Conservation (phyloP, 306 rosid genomes). For the Cucumis melo region DNA sequence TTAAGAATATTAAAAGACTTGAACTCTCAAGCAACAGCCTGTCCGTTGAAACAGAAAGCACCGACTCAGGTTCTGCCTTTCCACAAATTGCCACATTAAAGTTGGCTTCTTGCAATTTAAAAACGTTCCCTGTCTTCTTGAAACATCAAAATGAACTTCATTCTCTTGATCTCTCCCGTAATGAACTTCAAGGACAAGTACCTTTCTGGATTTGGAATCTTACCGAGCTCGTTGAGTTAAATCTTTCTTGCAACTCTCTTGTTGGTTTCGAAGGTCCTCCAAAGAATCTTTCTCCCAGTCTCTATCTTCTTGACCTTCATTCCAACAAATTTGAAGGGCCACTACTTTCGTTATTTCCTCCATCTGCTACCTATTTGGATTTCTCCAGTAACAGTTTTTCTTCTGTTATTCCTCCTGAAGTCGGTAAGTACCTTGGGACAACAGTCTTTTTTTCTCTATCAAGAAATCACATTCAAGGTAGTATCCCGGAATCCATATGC, state of each 20-base stretch:
- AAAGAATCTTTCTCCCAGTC: not conserved
- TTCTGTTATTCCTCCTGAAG: too few relatives aligned
- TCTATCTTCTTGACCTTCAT: slow-evolving; percentile 20
- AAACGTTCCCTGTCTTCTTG: not conserved
- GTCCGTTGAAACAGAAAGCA: not conserved
- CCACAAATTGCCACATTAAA: slow-evolving; percentile 2
- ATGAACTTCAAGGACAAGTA: slow-evolving; percentile 12
- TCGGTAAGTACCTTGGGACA: too few relatives aligned
- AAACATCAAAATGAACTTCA: not conserved
- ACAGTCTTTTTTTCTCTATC: slow-evolving; percentile 16
- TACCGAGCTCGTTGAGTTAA: not conserved
- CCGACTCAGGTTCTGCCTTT: not conserved
- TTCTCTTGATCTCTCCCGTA: slow-evolving; percentile 14
- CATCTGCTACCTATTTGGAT: not conserved
- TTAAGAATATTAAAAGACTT: not conserved
- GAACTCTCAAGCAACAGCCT: slow-evolving; percentile 15
- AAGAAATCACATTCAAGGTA: not conserved
- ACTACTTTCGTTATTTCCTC: slow-evolving; percentile 3
- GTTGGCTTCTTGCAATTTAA: slow-evolving; percentile 10
- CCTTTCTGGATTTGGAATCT: slow-evolving; percentile 23
- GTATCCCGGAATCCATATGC: slow-evolving; percentile 23
- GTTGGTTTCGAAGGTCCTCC: not conserved
- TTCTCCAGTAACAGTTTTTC: slow-evolving; percentile 19
- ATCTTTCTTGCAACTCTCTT: slow-evolving; percentile 33
- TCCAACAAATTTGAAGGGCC: slow-evolving; percentile 16